These are phyloP conservation scores for Wickerhamomyces alni DNA, from an alignment of 805 yeast genomes.

Conservation along the genomic window DNA sequence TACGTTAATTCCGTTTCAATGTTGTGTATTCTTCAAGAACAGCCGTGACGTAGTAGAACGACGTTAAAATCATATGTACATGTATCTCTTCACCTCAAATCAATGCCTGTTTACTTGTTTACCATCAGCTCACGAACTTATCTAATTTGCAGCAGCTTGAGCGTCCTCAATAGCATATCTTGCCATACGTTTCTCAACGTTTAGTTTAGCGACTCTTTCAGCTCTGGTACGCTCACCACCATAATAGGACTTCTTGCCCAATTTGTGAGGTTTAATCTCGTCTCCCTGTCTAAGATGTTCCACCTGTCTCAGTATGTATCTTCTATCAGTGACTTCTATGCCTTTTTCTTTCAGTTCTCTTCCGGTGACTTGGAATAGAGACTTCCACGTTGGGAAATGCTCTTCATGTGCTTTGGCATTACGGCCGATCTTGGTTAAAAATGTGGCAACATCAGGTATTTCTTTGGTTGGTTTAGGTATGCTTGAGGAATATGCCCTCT, in stretches of 20 bases:
- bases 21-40: conserved; percentile 1
- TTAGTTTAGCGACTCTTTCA: conserved; percentile 55
- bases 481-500: conserved; percentile 5
- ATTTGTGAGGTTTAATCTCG: conserved; percentile 47
- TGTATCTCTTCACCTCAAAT: too few species aligned
- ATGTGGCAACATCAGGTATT: conserved; percentile 67
- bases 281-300: conserved; percentile 58
- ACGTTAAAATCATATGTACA: too few species aligned
- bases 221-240: conserved; percentile 86
- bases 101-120: too few species aligned
- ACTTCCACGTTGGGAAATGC: conserved; percentile 62
- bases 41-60: too few species aligned
- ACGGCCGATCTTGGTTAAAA: conserved; percentile 77
- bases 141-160: conserved; percentile 2
- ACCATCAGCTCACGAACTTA: too few species aligned
- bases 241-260: conserved; percentile 64
- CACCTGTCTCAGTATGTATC: conserved; percentile 68
- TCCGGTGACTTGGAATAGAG: conserved; percentile 53
- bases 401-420: conserved; percentile 61
- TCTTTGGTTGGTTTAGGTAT: conserved; percentile 44
- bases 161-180: conserved; percentile 24
- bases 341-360: conserved; percentile 67
- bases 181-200: conserved; percentile 32
- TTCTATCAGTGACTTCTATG: conserved; percentile 63
- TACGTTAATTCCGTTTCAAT: too few species aligned